phyloP scores from a whole-genome alignment of 2,329 filamentous ascomycete species.

The Colletotrichum euphorbiae region DNA sequence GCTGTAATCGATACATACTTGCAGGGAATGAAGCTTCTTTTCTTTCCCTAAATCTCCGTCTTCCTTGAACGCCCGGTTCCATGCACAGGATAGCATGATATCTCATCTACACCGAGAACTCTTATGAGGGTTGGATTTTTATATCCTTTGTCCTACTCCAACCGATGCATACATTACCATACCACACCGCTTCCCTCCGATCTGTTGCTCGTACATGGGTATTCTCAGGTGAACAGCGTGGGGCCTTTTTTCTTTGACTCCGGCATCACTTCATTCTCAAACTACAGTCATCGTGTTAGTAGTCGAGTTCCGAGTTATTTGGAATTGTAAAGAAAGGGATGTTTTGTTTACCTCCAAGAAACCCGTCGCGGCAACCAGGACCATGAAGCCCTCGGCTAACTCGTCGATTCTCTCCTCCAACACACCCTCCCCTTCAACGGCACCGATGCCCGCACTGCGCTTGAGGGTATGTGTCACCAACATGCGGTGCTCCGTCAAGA shows the following conservation, averaged over 20 bases:
- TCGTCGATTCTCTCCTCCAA: constrained; percentile 76
- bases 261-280: constrained; percentile 54
- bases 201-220: neutral
- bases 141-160: constrained; percentile 12
- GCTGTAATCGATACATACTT: too few species aligned
- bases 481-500: constrained; percentile 84
- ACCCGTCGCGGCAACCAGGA: constrained; percentile 83
- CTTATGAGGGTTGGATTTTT: neutral
- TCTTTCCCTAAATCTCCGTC: constrained; percentile 2
- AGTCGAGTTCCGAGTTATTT: neutral
- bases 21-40: too few species aligned
- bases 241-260: constrained; percentile 49
- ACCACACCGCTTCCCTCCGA: neutral
- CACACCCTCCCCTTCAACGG: constrained; percentile 52
- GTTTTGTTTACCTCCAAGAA: constrained; percentile 82
- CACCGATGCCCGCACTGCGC: constrained; percentile 82
- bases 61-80: constrained; percentile 38
- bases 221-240: constrained; percentile 54
- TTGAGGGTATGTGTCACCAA: constrained; percentile 93
- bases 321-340: neutral
- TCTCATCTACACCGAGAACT: constrained; percentile 9
- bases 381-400: constrained; percentile 85
- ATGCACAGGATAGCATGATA: constrained; percentile 27
- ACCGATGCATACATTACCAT: neutral
- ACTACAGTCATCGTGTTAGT: constrained; percentile 43